Base-by-base conservation (phyloP, 2,329 filamentous ascomycete genomes). In the Colletotrichum sp. region DNA sequence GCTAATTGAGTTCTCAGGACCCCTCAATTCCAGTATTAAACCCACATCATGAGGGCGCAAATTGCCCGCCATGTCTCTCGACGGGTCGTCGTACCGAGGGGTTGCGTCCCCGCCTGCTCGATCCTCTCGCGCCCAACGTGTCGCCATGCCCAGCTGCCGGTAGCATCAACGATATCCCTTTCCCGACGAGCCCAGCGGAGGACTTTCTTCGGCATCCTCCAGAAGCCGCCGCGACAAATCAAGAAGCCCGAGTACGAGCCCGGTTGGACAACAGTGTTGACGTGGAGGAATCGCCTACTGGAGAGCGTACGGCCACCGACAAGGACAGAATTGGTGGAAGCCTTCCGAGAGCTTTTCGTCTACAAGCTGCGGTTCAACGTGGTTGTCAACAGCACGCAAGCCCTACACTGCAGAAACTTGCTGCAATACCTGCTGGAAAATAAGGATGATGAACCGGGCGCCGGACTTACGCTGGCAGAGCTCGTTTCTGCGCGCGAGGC, bases 201-300 rank as follows among this genome's bases (percentile, higher is more conserved):
- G 65, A 89, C 89, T 5, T 92, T 96, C 73, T 89, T 96, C 79
- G 89, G 89, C 30, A 85, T 95, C 62, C 90, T 94, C 78, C 82
- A 88, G 77, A 91, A 92, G 79, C 85, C 91, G 5, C 89, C 91
- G 21, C 88, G 91, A 74, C 86, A 90, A 72, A 84, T 92, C 58
- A 93, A 92, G 82, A 88, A 91, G 26, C 88, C 92, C 66, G 89
- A 92, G 79, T 86, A 93, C 76, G 94, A 92, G 80, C 94, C 91
- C 1, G 96, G 95, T 69, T 91, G 96, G 80, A 91, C 92, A 78
- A 90, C 89, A 18, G 91, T 98, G 85, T 90, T 94, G 79, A 90
- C 94, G 74, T 90, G 95, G 82, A 87, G 90, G 68, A 91, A 91
- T 78, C 90, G 91, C 76, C 86, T 93, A 78, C 88, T 90, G 67